Conservation (phyloP, 1,284 basidiomycete genomes). For the Hemileia vastatrix region DNA sequence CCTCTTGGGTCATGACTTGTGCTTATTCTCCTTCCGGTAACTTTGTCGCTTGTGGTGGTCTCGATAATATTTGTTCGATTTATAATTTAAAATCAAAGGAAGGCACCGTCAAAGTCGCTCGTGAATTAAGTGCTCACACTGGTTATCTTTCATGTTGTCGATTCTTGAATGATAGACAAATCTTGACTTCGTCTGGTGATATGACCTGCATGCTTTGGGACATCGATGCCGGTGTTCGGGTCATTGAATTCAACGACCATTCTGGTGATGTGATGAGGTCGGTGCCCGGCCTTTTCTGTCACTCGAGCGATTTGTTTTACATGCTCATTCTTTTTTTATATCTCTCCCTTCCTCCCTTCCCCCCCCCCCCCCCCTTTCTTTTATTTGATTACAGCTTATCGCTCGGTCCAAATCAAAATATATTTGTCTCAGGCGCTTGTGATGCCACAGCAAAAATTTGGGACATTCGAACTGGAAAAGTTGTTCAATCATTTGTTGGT, state of each 20-base stretch:
- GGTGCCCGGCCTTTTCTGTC: constrained; percentile 27
- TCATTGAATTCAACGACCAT: constrained; percentile 96
- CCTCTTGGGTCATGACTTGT: constrained; percentile 99
- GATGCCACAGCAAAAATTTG: constrained; percentile 96
- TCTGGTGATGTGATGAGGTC: constrained; percentile 99
- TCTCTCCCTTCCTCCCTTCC: constrained; percentile 10
- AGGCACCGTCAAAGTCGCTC: constrained; percentile 51
- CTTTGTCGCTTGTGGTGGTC: constrained; percentile 93
- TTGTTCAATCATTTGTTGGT: constrained; percentile 95
- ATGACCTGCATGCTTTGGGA: constrained; percentile 99
- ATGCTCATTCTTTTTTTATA: background rate
- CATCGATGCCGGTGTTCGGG: constrained; percentile 87
- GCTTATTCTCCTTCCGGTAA: constrained; percentile 94
- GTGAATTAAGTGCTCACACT: constrained; percentile 90
- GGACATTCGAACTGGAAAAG: constrained; percentile 94
- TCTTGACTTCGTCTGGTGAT: constrained; percentile 91
- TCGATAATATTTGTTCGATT: constrained; percentile 98
- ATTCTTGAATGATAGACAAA: constrained; percentile 96
- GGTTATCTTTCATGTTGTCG: constrained; percentile 96
- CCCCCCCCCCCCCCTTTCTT: too few relatives aligned
- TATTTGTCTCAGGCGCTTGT: constrained; percentile 96
- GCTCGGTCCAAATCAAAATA: constrained; percentile 82
- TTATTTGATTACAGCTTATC: constrained; percentile 61
- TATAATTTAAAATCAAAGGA: constrained; percentile 78
- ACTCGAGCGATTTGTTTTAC: background rate